Evolutionary conservation across 148 eudicot genomes (phyloP).

Genomic region (Vaccinium darrowii): DNA sequence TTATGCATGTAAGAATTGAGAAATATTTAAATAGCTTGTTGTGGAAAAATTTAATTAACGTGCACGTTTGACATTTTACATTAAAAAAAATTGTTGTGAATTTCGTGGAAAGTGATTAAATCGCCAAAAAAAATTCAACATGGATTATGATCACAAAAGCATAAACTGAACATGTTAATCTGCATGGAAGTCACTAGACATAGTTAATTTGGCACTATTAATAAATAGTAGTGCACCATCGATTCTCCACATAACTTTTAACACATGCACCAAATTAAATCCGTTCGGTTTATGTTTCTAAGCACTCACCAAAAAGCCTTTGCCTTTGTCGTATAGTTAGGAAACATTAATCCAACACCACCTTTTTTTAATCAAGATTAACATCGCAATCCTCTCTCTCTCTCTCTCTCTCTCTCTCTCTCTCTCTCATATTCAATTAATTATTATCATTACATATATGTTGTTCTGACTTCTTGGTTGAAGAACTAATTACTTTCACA

Average conservation of each 20-base stretch:
- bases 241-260: slow-evolving; percentile 31
- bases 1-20: background rate
- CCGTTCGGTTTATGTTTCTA: background rate
- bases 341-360: background rate
- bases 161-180: slow-evolving; percentile 18
- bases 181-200: slow-evolving; percentile 38
- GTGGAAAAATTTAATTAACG: background rate
- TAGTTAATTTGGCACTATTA: background rate
- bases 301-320: background rate
- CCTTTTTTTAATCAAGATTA: background rate
- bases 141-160: background rate
- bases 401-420: background rate
- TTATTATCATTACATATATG: background rate
- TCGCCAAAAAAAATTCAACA: background rate
- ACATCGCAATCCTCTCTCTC: background rate
- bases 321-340: slow-evolving; percentile 10
- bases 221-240: slow-evolving; percentile 10
- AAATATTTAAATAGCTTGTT: background rate
- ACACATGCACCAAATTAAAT: background rate
- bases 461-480: background rate
- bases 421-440: too few relatives aligned
- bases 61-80: background rate
- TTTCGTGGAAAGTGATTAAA: background rate
- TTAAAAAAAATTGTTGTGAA: background rate
- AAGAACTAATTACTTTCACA: background rate